These are phyloP conservation scores for Botrytis pseudocinerea DNA, from an alignment of 2,329 filamentous ascomycete genomes.

Conservation along the genomic window DNA sequence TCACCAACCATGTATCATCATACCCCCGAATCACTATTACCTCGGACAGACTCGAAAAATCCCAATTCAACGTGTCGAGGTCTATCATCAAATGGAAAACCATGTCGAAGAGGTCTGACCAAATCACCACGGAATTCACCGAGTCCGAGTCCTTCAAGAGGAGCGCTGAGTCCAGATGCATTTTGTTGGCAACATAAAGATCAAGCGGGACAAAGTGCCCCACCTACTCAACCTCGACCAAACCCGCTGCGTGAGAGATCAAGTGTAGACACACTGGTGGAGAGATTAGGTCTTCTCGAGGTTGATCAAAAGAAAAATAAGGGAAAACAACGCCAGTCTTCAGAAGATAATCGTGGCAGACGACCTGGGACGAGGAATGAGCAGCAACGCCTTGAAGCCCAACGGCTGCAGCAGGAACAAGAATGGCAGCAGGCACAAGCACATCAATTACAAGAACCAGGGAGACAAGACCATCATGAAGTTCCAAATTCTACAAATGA, in stretches of 20 bases:
- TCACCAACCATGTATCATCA: constrained; percentile 56
- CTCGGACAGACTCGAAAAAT: constrained; percentile 81
- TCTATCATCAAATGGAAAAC: constrained; percentile 77
- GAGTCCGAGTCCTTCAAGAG: constrained; percentile 33
- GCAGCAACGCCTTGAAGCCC: constrained; percentile 26
- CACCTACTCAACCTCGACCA: constrained; percentile 34
- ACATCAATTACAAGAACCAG: not conserved
- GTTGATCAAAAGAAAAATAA: constrained; percentile 43
- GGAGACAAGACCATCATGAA: not conserved
- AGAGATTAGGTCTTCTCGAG: constrained; percentile 73
- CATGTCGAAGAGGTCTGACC: constrained; percentile 73
- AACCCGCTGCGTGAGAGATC: constrained; percentile 53
- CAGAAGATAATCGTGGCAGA: constrained; percentile 21
- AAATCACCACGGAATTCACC: constrained; percentile 41
- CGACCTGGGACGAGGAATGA: constrained; percentile 28
- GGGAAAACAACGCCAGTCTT: constrained; percentile 31
- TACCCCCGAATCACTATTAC: constrained; percentile 79
- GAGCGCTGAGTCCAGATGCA: constrained; percentile 36
- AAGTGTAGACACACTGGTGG: constrained; percentile 85
- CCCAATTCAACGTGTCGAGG: constrained; percentile 84
- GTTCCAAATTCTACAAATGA: constrained; percentile 1
- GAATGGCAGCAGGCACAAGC: constrained; percentile 11
- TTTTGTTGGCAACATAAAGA: constrained; percentile 98
- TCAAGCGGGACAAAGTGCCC: constrained; percentile 54
- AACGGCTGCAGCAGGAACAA: constrained; percentile 22